Evolutionary conservation across 768 basidiomycete species (phyloP), one percentile per base, ranked within the genome.

Genomic region (Kwoniella dejecticola): DNA sequence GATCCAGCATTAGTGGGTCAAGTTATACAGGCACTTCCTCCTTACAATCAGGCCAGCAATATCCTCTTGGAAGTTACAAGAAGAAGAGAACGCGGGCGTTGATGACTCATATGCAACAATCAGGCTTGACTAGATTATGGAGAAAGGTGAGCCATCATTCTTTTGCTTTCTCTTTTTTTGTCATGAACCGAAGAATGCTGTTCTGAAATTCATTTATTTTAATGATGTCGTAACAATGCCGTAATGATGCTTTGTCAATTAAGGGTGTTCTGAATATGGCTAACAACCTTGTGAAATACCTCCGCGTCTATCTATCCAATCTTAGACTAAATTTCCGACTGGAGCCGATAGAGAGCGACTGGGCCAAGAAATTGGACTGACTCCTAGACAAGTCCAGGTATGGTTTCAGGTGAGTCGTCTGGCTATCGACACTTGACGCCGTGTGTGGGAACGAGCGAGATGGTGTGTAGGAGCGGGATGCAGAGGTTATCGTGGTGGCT

Each of bases 341-440:
- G 62, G 49, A 0, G 33, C 47, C 1, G 57, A 70, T 11, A 33
- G 73, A 36, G 66, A 72, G 38, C 29, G 42, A 4, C 36, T 70
- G 7, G 73, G 67, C 4, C 13, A 23, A 7, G 42, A 59, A 17
- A 67, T 67, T 33, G 65, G 62, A 7, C 52, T 75, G 21, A 70
- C 71, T 7, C 56, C 66, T 23, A 63, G 73, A 31, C 71, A 75
- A 61, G 71, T 75, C 4, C 73, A 75, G 52, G 73, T 75, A 10
- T 75, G 73, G 73, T 75, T 75, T 49, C 73, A 75, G 58, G 73
- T 71, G 53, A 59, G 68, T 62, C 19, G 6, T 8, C 8, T n/a
- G 7, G 15, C 33, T 7, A 36, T 36, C 33, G 15, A 15, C 33
- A 7, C 15, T n/a, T n/a, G n/a, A n/a, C n/a, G n/a, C n/a, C n/a